phyloP scores from a whole-genome alignment of 2,329 filamentous ascomycete genomes.

The Aspergillus ustus region DNA sequence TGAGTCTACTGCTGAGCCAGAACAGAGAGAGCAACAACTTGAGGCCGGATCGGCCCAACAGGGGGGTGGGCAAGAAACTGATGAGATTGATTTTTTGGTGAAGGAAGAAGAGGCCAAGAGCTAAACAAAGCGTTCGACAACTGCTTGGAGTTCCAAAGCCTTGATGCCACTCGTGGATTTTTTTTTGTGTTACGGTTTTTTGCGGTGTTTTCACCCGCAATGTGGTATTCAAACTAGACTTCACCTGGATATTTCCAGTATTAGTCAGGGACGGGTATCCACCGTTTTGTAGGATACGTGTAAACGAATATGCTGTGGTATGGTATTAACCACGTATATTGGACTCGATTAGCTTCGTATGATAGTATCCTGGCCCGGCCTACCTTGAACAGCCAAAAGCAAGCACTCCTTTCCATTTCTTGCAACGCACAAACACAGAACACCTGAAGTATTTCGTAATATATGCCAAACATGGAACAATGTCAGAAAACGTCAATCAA shows the following conservation, averaged over 20 bases:
- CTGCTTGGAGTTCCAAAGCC: not conserved
- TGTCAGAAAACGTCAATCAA: not conserved
- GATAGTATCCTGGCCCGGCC: not conserved
- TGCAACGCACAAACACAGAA: not conserved
- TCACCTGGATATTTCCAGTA: not conserved
- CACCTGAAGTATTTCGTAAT: slow-evolving; percentile 6
- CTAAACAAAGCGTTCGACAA: not conserved
- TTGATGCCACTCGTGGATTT: not conserved
- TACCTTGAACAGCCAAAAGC: not conserved
- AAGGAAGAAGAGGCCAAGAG: not conserved
- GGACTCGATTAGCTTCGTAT: slow-evolving; percentile 4
- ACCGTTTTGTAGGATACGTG: not conserved
- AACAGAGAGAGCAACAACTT: not conserved
- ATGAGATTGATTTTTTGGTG: not conserved
- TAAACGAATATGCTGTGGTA: not conserved
- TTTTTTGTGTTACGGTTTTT: not conserved
- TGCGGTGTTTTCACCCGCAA: not conserved
- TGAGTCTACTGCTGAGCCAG: not conserved
- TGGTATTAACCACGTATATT: not conserved
- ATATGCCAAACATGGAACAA: not conserved
- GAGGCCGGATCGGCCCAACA: not conserved
- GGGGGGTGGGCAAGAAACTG: not conserved
- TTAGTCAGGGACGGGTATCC: not conserved
- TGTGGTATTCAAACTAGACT: not conserved
- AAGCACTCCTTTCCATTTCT: not conserved